Evolutionary conservation across 305 asterid species (phyloP), one percentile per base, ranked within the genome.

Genomic region (Solanum hybrid): DNA sequence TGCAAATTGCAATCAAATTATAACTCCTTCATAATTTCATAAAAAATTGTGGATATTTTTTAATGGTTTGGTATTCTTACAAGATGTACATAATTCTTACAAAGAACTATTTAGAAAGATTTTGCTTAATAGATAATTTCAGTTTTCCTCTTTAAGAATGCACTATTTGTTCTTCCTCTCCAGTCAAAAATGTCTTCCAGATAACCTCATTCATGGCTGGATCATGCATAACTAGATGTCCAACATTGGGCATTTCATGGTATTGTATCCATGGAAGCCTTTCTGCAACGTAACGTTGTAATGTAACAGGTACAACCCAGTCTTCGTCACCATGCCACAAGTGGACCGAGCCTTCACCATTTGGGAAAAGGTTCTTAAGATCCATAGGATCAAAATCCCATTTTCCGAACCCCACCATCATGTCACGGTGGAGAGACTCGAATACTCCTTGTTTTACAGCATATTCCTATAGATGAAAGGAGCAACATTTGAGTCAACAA

Each of bases 271-370:
- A 97, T 9, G 96, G 95, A 88, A 97, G 98, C 92, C 91, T 94
- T 91, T 93, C 70, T 10, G 91, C 96, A 79, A 96, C 90, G 93
- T 93, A 96, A 4, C 95, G 93, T 65, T 97, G 99, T 92, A 97
- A 91, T 3, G 86, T 72, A 82, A 92, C 92, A 2, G 98, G 98
- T 61, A 96, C 98, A 51, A 95, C n/a, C 14, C 96, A 97, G 78
- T 96, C 99, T 57, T 94, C 95, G 9, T 36, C 91, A 4, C 99
- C 99, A 1, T 96, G 99, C 99, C 99, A 96, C 88, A 96, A 32
- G 90, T 96, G 99, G 39, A 96, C 96, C 0, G 95, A 92, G 41
- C 96, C 98, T 93, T 94, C 92, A 22, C 93, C 39, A 24, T 87
- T 76, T 2, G 36, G 86, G 83, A 92, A 95, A 87, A 94, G 96